Evolutionary conservation across 2,329 filamentous ascomycete species (phyloP), one percentile per base, ranked within the genome.

Genomic region (Ophioceras dolichostomum): DNA sequence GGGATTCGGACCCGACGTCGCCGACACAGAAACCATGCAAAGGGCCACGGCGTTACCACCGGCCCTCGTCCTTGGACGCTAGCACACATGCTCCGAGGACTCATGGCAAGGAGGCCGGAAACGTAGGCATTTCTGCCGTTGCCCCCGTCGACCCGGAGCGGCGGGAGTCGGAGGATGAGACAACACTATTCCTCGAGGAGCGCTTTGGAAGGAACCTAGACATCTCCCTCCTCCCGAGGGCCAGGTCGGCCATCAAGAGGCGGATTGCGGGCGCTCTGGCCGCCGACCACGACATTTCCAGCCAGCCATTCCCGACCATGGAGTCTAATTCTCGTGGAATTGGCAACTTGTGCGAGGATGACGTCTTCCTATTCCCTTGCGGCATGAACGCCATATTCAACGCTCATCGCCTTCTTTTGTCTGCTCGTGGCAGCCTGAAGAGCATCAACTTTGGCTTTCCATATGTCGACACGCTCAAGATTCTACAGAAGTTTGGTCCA

Each of bases 301-400:
- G 34, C 19, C 39, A 36, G 14, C 4, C 21, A 5, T 27, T 14
- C 20, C 61, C 69, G n/a, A 56, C 67, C 17, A 62, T 63, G 50
- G 54, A 57, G 31, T 56, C 58, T 10, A 71, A 72, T 49, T 60
- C 63, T 5, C 62, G 73, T 34, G 71, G 74, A 17, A 64, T 79
- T 3, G 64, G 69, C 10, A 78, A 73, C 18, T 78, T 95, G 36
- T 76, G 75, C 2, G 86, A 94, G 53, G 75, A 84, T 17, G 89
- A 98, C 53, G 83, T 98, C 26, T 94, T 86, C 51, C 69, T 98
- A 1, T 89, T 83, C 39, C 84, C 89, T 1, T 80, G 74, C 29
- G 91, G 91, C 27, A 98, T 98, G 88, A 95, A 86, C 51, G 78
- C 89, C 36, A 95, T 98, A 32, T 98, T 86, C 62, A 86, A 85